phyloP scores from a whole-genome alignment of 2,329 filamentous ascomycete species.

The Hyphodiscus sp. region DNA sequence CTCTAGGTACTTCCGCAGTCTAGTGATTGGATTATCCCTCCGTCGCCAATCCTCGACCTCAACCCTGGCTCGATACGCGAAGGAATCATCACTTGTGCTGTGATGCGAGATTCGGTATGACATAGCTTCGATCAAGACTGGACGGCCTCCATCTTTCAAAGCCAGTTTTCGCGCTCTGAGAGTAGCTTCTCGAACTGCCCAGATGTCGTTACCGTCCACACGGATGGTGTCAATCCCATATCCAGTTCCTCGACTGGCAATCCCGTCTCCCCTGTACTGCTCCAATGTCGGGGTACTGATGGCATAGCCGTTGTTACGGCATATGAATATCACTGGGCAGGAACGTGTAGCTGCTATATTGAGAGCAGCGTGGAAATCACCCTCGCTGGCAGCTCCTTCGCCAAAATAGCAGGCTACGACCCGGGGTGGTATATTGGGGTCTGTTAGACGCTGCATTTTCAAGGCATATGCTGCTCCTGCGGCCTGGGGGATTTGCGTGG shows the following conservation, averaged over 20 bases:
- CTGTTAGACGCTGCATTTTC: conserved; percentile 70
- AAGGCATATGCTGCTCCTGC: conserved; percentile 81
- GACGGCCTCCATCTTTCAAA: conserved; percentile 32
- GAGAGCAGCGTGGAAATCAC: conserved; percentile 84
- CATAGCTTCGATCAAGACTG: conserved; percentile 93
- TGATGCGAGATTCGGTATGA: conserved; percentile 97
- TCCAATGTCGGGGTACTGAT: conserved; percentile 86
- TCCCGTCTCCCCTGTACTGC: conserved; percentile 87
- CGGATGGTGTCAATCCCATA: conserved; percentile 94
- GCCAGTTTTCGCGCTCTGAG: conserved; percentile 69
- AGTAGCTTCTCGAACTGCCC: conserved; percentile 77
- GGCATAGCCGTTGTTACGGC: conserved; percentile 87
- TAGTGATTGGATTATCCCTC: conserved; percentile 80
- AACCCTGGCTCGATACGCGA: conserved; percentile 86
- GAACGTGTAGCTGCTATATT: conserved; percentile 86
- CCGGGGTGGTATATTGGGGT: conserved; percentile 59
- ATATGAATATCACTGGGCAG: conserved; percentile 86
- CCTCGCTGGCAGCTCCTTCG: conserved; percentile 83
- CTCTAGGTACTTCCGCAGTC: conserved; percentile 88
- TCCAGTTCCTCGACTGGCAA: conserved; percentile 77
- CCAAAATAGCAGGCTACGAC: conserved; percentile 84
- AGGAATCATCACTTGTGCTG: conserved; percentile 93
- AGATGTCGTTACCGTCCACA: conserved; percentile 91
- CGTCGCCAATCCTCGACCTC: conserved; percentile 95
- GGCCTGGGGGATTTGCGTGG: conserved; percentile 85